Base-by-base conservation (phyloP, 805 yeast genomes). In the Candida ponderosae region DNA sequence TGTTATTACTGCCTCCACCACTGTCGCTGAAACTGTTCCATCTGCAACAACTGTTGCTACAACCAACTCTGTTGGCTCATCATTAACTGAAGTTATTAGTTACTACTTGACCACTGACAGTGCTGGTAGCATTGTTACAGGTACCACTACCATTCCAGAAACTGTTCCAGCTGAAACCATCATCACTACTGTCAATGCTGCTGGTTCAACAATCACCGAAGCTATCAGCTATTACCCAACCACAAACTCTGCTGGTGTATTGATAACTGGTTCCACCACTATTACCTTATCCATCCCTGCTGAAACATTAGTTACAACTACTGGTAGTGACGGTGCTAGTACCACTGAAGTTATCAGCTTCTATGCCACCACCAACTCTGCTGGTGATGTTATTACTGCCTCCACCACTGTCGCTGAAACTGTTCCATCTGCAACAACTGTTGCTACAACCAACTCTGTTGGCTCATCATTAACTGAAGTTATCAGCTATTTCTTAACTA, bases 221-320 rank as follows among this genome's bases (percentile, higher is more conserved):
- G 54, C 34, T 20, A 56, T 59, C 4, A 34, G 45, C 21, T 66
- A 51, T 77, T 81, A 76, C 16, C 34, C 48, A 41, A 63, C 56
- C 11, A 74, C 63, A 43, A 62, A 68, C 9, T 44, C 50, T 3
- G 53, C 44, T 36, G 72, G 52, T 26, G 44, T 38, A 32, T 42
- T 40, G 18, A 49, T 34, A 8, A 47, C 51, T 26, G 61, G 63
- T 21, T 52, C 55, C 1, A 51, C 56, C 15, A 43, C 52, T 11
- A 45, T 56, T 4, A 53, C 59, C 1, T 40, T 41, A 3, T 48
- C 59, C 5, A 9, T 21, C 23, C 23, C 23, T 7, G 6, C 23
- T 21, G 9, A 6, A 21, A 7, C 23, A 21, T 21, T 21, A 21
- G 9, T 21, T 21, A 21, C 23, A 7, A 21, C 23, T 21, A 21